A percentile compares a stretch with the other conserved stretches of the same genome.
These are phyloP conservation scores for Herpetomonas tarakana DNA, from an alignment of 208 protist genomes.

Conservation along the genomic window DNA sequence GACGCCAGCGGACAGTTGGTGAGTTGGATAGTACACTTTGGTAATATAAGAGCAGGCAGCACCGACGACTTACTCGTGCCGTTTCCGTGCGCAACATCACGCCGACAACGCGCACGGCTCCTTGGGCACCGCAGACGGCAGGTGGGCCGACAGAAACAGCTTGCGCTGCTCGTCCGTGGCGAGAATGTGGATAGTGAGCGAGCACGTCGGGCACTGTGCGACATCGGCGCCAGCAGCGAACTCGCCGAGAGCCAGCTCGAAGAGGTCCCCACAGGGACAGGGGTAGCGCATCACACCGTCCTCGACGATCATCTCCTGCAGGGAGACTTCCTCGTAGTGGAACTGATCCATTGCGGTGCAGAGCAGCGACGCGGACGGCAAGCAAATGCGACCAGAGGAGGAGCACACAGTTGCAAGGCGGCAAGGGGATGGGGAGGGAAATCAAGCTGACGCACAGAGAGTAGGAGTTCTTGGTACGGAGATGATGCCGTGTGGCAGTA, in stretches of 20 bases:
- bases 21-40: no score
- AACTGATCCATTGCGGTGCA: constrained; percentile 54
- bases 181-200: constrained; percentile 80
- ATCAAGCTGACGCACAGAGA: no score
- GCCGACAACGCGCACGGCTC: no score
- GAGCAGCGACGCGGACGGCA: neutral
- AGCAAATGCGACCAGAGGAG: neutral
- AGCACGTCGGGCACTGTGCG: constrained; percentile 88
- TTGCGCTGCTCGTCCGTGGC: constrained; percentile 54
- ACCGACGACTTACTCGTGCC: no score
- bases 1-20: no score
- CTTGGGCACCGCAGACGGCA: no score
- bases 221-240: constrained; percentile 69
- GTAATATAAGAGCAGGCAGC: no score
- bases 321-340: constrained; percentile 88
- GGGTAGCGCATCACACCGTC: constrained; percentile 74
- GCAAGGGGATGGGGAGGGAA: neutral
- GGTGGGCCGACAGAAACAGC: constrained; percentile 40
- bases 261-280: constrained; percentile 91
- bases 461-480: no score
- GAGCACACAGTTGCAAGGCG: neutral
- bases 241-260: constrained; percentile 77
- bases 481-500: no score
- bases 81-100: no score
- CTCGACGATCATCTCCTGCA: constrained; percentile 82